phyloP scores from a whole-genome alignment of 306 rosid genomes.

The Chamaecrista fasciculata region DNA sequence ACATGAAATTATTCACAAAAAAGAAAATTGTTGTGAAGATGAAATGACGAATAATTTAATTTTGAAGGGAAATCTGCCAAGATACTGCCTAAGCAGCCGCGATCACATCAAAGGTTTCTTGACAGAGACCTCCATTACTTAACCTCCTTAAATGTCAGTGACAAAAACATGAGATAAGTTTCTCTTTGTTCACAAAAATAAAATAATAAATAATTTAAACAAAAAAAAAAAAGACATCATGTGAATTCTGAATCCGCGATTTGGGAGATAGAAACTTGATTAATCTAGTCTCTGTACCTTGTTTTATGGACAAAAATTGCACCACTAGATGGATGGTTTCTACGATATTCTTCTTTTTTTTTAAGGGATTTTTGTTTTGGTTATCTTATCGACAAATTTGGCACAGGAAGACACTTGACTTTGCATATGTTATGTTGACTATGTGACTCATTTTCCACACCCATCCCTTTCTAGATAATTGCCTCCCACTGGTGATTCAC shows the following conservation, averaged over 20 bases:
- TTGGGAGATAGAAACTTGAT: not conserved
- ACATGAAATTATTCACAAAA: no score
- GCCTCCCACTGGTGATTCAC: constrained; percentile 32
- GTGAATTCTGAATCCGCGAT: not conserved
- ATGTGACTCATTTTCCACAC: constrained; percentile 12
- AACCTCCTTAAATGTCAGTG: not conserved
- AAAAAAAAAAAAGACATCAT: no score
- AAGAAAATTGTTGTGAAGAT: not conserved
- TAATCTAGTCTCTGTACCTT: not conserved
- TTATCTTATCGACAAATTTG: constrained; percentile 11
- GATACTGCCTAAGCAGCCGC: not conserved
- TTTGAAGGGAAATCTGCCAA: not conserved
- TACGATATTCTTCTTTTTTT: not conserved
- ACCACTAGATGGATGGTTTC: not conserved
- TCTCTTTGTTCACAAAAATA: constrained; percentile 1
- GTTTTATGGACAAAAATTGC: constrained; percentile 18
- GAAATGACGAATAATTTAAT: not conserved
- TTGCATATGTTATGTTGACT: constrained; percentile 26
- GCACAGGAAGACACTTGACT: not conserved
- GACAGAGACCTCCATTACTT: not conserved
- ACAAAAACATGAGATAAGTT: not conserved
- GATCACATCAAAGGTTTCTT: not conserved
- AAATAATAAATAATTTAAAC: no score
- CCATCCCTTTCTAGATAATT: constrained; percentile 17
- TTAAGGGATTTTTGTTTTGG: not conserved